Conservation (phyloP, 306 rosid species). For the Citrullus colocynthis region DNA sequence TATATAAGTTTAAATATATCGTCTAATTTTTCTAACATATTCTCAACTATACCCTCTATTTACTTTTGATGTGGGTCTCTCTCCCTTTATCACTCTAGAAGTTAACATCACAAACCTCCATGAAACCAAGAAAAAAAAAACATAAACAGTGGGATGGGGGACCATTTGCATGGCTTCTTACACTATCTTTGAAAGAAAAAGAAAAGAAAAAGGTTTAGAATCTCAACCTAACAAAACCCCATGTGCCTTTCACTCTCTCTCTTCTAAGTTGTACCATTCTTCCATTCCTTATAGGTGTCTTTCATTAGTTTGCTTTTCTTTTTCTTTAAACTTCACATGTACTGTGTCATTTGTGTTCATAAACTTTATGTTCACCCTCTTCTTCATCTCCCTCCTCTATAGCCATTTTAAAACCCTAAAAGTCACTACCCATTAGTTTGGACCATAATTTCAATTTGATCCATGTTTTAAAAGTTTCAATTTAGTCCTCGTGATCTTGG, state of each 20-base stretch:
- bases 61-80: constrained; percentile 16
- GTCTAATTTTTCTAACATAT: background rate
- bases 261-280: background rate
- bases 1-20: background rate
- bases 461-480: too few relatives aligned
- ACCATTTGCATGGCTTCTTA: constrained; percentile 45
- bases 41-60: background rate
- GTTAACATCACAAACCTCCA: constrained; percentile 12
- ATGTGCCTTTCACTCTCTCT: constrained; percentile 19
- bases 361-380: background rate
- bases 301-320: constrained; percentile 14
- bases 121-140: constrained; percentile 10
- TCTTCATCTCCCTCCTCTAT: background rate
- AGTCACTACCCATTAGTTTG: too few relatives aligned
- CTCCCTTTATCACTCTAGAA: background rate
- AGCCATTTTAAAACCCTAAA: background rate
- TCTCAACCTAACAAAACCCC: constrained; percentile 21
- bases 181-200: constrained; percentile 29
- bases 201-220: constrained; percentile 13
- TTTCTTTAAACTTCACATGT: background rate
- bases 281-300: background rate
- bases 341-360: background rate
- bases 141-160: constrained; percentile 28
- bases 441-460: too few relatives aligned
- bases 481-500: too few relatives aligned